These are phyloP conservation scores for Trypanosoma mega DNA, from an alignment of 208 protist genomes.

Conservation along the genomic window DNA sequence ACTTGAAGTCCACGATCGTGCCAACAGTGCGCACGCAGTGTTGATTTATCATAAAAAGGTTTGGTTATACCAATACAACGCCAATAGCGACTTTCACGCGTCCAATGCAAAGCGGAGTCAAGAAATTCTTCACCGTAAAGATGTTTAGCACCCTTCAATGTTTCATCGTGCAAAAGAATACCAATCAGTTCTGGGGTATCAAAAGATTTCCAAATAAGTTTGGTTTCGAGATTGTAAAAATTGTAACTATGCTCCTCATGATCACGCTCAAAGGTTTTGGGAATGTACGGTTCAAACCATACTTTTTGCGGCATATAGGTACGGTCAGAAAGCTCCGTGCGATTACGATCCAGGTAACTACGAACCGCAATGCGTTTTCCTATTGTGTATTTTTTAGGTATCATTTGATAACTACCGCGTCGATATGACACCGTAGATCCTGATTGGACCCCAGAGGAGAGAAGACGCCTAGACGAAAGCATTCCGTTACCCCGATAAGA, in stretches of 20 bases:
- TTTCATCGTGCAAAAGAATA: constrained; percentile 87
- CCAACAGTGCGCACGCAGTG: constrained; percentile 87
- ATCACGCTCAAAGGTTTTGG: constrained; percentile 40
- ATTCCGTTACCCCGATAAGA: constrained; percentile 1
- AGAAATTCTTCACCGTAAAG: constrained; percentile 74
- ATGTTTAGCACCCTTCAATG: constrained; percentile 67
- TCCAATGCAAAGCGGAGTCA: constrained; percentile 79
- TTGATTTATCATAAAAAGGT: constrained; percentile 84
- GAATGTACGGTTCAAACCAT: constrained; percentile 76
- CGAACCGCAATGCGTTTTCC: constrained; percentile 81
- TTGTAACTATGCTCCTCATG: constrained; percentile 65
- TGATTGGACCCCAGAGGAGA: background rate
- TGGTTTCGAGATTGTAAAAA: constrained; percentile 86
- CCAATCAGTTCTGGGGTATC: constrained; percentile 84
- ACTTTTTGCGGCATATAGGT: constrained; percentile 87
- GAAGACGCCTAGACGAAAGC: constrained; percentile 8
- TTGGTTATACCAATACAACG: constrained; percentile 90
- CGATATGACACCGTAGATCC: constrained; percentile 43
- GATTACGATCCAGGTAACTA: constrained; percentile 83
- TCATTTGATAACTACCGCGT: constrained; percentile 48
- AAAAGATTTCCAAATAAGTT: constrained; percentile 89
- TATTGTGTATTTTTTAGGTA: constrained; percentile 75
- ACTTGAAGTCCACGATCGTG: constrained; percentile 80
- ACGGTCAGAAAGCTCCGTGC: constrained; percentile 86
- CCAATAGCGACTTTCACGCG: constrained; percentile 84